Evolutionary conservation across 208 protist genomes (phyloP), one percentile per base, ranked within the genome.

Genomic region (Acanthamoeba triangularis): DNA sequence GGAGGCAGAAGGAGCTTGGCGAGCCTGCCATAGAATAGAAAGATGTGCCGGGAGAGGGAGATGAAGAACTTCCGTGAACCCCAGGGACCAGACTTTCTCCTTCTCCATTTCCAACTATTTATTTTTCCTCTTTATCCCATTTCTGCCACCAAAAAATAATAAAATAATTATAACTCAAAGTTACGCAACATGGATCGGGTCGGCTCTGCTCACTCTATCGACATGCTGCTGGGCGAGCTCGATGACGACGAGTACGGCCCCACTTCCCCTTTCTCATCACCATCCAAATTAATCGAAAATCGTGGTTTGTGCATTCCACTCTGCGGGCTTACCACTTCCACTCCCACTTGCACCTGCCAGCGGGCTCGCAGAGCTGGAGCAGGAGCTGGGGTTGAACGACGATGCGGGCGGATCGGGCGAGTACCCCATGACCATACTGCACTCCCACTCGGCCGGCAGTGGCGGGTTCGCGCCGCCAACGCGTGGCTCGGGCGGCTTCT

Each of bases 371-470:
- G 52, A 61, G 25, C 44, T 88, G 33, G 80, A 88, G 33, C 25
- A 88, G 47, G 80, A 88, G 80, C 80, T 88, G 20, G 80, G 80
- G 8, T 33, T 88, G 25, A 88, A 88, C 52, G 80, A 88, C 47
- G 52, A 52, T 44, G 23, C 30, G n/a, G n/a, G n/a, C 47, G 80
- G 33, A 2, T 37, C 41, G 47, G 80, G 80, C 20, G 80, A 88
- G 47, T 88, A 63, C 52, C 80, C 80, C 47, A 88, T 88, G 80
- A 30, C 33, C 13, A 44, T 88, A 11, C 41, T 88, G 80, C 47
- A 61, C 23, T 37, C 69, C 30, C 30, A 8, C 65, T 72, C 65
- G 23, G 10, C 59, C 59, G 23, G 59, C 59, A 2, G 20, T 61
- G 11, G 16, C 7, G 16, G 54, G 20, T 23, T 61, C 61, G 61